Evolutionary conservation across 1,284 basidiomycete species (phyloP), one percentile per base, ranked within the genome.

Genomic region (Trichosporon inkin): DNA sequence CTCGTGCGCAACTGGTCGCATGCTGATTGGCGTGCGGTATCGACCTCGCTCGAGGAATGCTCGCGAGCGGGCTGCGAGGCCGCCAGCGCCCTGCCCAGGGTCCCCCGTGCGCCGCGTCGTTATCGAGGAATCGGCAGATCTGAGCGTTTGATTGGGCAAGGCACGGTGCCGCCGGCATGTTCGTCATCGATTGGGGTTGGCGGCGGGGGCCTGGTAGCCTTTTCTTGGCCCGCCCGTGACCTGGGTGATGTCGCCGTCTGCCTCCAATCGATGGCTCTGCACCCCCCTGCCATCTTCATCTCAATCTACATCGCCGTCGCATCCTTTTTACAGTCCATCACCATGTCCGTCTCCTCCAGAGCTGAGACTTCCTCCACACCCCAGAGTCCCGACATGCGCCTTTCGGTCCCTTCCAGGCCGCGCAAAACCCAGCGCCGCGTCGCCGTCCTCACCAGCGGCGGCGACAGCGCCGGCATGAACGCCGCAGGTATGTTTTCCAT

Each of bases 381-480:
- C 51, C 3, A 7, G 34, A 32, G 22, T 8, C 35, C 34, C 51
- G 35, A 53, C 6, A 35, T 53, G 51, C 51, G 44, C 14, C 10
- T 49, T 3, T 14, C 51, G 14, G 34, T 53, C 19, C 51, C 53
- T 13, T 20, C 20, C 22, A 19, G 13, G 7, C 35, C 20, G 13
- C 39, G n/a, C 57, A 54, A 54, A 34, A 20, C 35, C 19, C 36
- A 49, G 51, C 56, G 53, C 35, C 58, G 57, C 39, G 90, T 92
- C 83, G 94, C 93, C 6, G 88, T 97, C 56, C 85, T 99, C 71
- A 99, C 95, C 2, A 92, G 89, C 0, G 96, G 95, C 61, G 95
- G 96, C 70, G 95, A 99, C 82, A 92, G 90, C 76, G 93, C 96
- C 51, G 95, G 90, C 69, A 93, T 95, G 92, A 96, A 96, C 76